Percentiles rank a stretch among this genome's conserved stretches.
These are phyloP conservation scores for Annulohypoxylon moriforme DNA, from an alignment of 495 filamentous ascomycete species.

Conservation along the genomic window DNA sequence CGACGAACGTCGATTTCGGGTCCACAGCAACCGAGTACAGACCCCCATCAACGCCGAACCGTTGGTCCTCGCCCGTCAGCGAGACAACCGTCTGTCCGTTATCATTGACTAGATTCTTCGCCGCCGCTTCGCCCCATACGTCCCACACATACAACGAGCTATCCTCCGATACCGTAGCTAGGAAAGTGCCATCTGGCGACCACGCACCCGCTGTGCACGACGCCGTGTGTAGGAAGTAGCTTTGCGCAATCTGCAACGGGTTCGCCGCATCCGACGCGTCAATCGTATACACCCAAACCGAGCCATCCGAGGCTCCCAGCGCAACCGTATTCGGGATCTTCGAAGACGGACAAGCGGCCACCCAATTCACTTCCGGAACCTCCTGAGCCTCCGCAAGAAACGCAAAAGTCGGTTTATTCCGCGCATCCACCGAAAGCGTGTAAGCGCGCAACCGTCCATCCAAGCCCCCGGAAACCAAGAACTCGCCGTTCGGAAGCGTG, in stretches of 20 bases:
- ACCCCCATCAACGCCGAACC: slow-evolving; percentile 91
- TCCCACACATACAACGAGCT: slow-evolving; percentile 92
- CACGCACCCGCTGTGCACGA: slow-evolving; percentile 91
- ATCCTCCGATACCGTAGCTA: slow-evolving; percentile 92
- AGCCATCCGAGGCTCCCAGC: slow-evolving; percentile 90
- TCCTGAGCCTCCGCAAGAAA: slow-evolving; percentile 81
- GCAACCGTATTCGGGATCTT: slow-evolving; percentile 84
- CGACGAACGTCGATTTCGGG: slow-evolving; percentile 79
- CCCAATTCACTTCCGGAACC: slow-evolving; percentile 95
- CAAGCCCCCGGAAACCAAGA: slow-evolving; percentile 84
- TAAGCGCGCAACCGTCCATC: slow-evolving; percentile 78
- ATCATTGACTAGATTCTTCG: slow-evolving; percentile 74
- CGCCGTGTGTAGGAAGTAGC: slow-evolving; percentile 88
- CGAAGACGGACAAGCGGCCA: slow-evolving; percentile 76
- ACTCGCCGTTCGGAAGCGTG: slow-evolving; percentile 83
- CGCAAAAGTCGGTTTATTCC: slow-evolving; percentile 60
- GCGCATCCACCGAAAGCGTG: slow-evolving; percentile 44
- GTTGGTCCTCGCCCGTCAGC: slow-evolving; percentile 83
- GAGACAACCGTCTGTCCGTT: slow-evolving; percentile 81
- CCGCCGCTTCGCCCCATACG: slow-evolving; percentile 84
- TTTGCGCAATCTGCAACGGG: slow-evolving; percentile 82
- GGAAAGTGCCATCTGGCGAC: slow-evolving; percentile 86
- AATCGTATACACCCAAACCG: slow-evolving; percentile 92
- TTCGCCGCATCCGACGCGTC: slow-evolving; percentile 67
- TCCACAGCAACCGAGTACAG: slow-evolving; percentile 86